phyloP scores from a whole-genome alignment of 2,329 filamentous ascomycete species.

The Colletotrichum orchidophilum region DNA sequence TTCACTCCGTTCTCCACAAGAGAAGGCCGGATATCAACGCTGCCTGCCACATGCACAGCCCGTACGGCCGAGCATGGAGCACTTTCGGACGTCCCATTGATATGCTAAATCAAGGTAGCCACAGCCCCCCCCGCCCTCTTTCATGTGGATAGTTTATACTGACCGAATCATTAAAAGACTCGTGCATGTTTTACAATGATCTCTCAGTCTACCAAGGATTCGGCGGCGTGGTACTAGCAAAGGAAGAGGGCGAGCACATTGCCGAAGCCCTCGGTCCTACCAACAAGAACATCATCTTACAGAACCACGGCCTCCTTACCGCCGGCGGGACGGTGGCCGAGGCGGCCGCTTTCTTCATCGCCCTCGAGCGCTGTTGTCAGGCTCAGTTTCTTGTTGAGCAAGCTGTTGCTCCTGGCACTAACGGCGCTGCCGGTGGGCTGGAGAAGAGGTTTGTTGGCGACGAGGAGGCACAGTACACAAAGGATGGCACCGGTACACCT shows the following conservation, averaged over 20 bases:
- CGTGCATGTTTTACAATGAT: constrained; percentile 68
- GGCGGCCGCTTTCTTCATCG: constrained; percentile 73
- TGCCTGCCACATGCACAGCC: constrained; percentile 73
- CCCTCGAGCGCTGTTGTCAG: constrained; percentile 73
- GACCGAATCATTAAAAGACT: constrained; percentile 47
- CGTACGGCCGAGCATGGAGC: constrained; percentile 72
- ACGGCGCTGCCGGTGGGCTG: constrained; percentile 37
- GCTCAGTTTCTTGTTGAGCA: constrained; percentile 74
- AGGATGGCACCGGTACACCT: constrained; percentile 37
- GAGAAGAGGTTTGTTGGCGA: constrained; percentile 50
- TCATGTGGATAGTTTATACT: not conserved
- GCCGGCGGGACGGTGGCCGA: constrained; percentile 76
- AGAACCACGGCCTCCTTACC: constrained; percentile 76
- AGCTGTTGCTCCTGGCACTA: constrained; percentile 47
- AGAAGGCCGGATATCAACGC: constrained; percentile 70
- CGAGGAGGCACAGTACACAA: constrained; percentile 50
- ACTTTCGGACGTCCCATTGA: constrained; percentile 69
- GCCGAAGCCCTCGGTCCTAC: constrained; percentile 66
- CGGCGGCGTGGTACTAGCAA: constrained; percentile 60
- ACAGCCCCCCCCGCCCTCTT: accelerated
- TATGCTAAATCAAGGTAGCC: constrained; percentile 67
- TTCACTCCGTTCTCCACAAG: constrained; percentile 73
- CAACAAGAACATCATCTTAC: constrained; percentile 69
- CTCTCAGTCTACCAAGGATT: constrained; percentile 70
- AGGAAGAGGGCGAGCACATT: constrained; percentile 70